Conservation (phyloP, 768 basidiomycete genomes). For the Mycena alexandri region DNA sequence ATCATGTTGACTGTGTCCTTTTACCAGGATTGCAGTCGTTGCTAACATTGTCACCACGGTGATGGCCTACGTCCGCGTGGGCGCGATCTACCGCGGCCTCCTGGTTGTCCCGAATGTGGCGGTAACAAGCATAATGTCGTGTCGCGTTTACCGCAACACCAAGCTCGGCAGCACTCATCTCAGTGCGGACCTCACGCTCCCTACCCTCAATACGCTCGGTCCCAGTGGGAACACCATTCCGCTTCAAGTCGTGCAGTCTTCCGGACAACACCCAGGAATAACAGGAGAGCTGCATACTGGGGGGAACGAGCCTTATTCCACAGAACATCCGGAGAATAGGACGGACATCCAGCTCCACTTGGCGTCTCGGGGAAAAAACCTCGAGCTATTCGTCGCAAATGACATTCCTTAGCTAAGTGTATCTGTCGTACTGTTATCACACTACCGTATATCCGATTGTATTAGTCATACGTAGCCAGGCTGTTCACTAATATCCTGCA, state of each 20-base stretch:
- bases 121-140: conserved; percentile 23
- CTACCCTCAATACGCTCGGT: conserved; percentile 6
- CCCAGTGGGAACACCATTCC: neutral
- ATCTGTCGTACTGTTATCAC: no score
- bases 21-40: conserved; percentile 31
- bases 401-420: no score
- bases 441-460: no score
- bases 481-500: no score
- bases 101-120: conserved; percentile 12
- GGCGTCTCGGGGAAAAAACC: no score
- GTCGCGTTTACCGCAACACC: conserved; percentile 26
- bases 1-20: neutral
- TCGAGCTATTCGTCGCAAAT: no score
- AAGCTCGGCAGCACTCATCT: conserved; percentile 2
- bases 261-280: neutral
- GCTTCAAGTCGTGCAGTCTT: neutral
- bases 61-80: conserved; percentile 14
- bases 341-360: no score
- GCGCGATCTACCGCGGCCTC: conserved; percentile 16
- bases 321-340: no score
- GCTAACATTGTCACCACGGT: conserved; percentile 24
- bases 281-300: neutral
- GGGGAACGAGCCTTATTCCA: neutral
- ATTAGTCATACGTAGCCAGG: no score
- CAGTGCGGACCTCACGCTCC: neutral